Conservation (phyloP, 2,329 filamentous ascomycete species). For the Penicillium glabrum region DNA sequence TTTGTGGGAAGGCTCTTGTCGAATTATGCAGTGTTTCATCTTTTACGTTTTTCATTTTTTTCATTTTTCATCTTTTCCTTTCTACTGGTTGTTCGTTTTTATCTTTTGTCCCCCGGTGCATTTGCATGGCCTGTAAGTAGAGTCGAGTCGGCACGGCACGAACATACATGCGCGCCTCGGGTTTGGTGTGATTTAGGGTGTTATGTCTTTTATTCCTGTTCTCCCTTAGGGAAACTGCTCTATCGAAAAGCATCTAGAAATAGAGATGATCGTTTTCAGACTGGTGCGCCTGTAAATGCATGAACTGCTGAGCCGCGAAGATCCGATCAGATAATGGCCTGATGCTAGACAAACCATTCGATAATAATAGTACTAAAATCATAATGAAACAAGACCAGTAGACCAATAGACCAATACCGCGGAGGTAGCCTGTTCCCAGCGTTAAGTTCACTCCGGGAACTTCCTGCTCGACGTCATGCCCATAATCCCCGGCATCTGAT, state of each 20-base stretch:
- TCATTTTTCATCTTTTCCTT: slow-evolving; percentile 1
- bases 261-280: slow-evolving; percentile 15
- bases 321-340: not conserved
- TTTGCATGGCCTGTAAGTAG: slow-evolving; percentile 27
- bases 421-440: not conserved
- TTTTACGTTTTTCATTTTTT: slow-evolving; percentile 1
- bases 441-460: slow-evolving; percentile 8
- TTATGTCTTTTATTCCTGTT: slow-evolving; percentile 4
- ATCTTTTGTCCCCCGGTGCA: slow-evolving; percentile 15
- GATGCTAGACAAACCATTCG: not conserved
- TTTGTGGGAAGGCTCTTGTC: slow-evolving; percentile 24
- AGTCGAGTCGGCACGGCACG: slow-evolving; percentile 20
- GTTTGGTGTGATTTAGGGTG: slow-evolving; percentile 26
- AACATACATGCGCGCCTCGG: slow-evolving; percentile 23
- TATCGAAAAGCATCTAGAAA: slow-evolving; percentile 28
- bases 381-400: not conserved
- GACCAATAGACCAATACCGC: no score
- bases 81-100: slow-evolving; percentile 2
- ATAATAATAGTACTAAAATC: not conserved
- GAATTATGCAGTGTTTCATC: slow-evolving; percentile 15
- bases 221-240: slow-evolving; percentile 9
- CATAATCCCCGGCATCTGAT: slow-evolving; percentile 19
- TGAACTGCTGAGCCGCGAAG: not conserved
- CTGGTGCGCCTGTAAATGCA: not conserved
- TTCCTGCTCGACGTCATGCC: slow-evolving; percentile 22